These are phyloP conservation scores for Albifimbria verrucaria DNA, from an alignment of 2,329 filamentous ascomycete species.

Conservation along the genomic window DNA sequence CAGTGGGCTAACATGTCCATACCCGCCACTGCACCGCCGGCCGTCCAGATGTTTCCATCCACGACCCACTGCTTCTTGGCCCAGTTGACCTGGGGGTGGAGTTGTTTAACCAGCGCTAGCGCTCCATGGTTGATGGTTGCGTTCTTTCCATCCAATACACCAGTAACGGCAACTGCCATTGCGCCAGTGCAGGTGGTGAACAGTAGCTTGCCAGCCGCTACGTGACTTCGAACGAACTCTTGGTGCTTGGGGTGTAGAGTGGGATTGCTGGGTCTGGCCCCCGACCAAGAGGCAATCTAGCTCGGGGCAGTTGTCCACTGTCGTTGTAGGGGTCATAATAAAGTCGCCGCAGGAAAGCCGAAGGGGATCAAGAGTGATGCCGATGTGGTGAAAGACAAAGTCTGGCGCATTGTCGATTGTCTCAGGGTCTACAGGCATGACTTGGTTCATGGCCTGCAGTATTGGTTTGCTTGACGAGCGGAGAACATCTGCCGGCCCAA, in stretches of 20 bases:
- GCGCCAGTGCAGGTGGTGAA: constrained; percentile 37
- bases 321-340: constrained; percentile 23
- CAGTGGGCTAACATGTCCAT: constrained; percentile 42
- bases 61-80: constrained; percentile 39
- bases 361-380: constrained; percentile 25
- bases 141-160: constrained; percentile 37
- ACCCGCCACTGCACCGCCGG: constrained; percentile 39
- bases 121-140: constrained; percentile 39
- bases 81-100: constrained; percentile 40
- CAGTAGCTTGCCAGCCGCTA: constrained; percentile 29
- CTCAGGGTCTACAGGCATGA: constrained; percentile 14
- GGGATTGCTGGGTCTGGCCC: constrained; percentile 22
- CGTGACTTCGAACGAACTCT: constrained; percentile 30
- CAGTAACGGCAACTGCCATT: constrained; percentile 24
- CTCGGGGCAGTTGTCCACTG: constrained; percentile 30
- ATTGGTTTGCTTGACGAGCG: constrained; percentile 17
- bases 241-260: constrained; percentile 24
- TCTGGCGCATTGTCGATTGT: constrained; percentile 20
- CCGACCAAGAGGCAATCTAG: constrained; percentile 34
- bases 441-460: constrained; percentile 8
- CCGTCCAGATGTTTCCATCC: constrained; percentile 45
- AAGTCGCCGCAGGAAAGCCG: constrained; percentile 8
- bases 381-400: constrained; percentile 31
- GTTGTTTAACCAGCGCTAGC: constrained; percentile 23
- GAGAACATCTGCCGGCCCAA: constrained; percentile 28